These are phyloP conservation scores for Chlorella sorokiniana DNA, from an alignment of 139 green algal genomes.

Conservation along the genomic window DNA sequence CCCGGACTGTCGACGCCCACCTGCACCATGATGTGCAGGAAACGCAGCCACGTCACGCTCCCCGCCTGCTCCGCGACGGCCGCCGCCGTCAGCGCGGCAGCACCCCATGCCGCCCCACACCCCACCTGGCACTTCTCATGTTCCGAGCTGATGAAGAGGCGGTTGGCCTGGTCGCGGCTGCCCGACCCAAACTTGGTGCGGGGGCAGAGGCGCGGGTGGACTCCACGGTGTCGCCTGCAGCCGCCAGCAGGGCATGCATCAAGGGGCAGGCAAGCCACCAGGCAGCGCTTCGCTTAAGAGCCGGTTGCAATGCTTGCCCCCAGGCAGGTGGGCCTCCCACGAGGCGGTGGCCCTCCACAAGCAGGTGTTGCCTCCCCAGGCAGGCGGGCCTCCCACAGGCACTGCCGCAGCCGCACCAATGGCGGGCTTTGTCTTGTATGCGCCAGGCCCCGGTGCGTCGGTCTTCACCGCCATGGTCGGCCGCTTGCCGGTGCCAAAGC, in stretches of 20 bases:
- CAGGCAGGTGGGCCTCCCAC: too few species aligned
- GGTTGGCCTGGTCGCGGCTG: conserved; percentile 36
- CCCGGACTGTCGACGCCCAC: conserved; percentile 30
- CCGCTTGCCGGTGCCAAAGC: conserved; percentile 48
- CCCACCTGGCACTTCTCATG: conserved; percentile 47
- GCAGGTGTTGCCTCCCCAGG: neutral
- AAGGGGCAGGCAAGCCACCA: too few species aligned
- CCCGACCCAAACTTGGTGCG: conserved; percentile 39
- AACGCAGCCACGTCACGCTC: neutral
- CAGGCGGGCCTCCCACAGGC: neutral
- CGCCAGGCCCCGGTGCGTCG: conserved; percentile 44
- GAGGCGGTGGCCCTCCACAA: too few species aligned
- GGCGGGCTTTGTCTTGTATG: conserved; percentile 43
- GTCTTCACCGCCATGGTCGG: conserved; percentile 38
- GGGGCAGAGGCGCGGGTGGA: conserved; percentile 31
- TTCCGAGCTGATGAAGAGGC: conserved; percentile 45
- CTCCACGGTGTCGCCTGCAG: conserved; percentile 40
- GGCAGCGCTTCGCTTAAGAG: too few species aligned
- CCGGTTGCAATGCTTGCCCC: too few species aligned
- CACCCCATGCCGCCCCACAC: neutral
- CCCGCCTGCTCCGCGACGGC: neutral
- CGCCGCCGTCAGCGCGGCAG: neutral
- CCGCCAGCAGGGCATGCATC: neutral
- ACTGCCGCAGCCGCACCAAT: too few species aligned
- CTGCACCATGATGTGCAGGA: neutral